Evolutionary conservation across 495 filamentous ascomycete species (phyloP), one percentile per base, ranked within the genome.

Genomic region (Penicillium salamii): DNA sequence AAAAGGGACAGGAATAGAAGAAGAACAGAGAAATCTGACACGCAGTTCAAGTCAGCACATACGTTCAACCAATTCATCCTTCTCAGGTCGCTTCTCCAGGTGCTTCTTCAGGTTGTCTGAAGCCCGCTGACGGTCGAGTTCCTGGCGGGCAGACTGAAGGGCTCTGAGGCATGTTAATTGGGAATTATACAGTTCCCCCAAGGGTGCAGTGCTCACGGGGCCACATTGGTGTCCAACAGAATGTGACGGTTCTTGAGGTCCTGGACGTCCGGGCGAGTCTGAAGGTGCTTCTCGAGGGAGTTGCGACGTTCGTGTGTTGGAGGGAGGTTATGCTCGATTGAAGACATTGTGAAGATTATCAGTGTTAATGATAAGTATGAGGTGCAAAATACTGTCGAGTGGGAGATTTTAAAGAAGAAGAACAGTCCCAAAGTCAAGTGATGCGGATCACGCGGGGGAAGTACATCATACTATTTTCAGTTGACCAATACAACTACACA

Each of bases 211-310:
- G 31, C 17, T 14, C 65, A 88, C 81, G 86, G 86, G 7, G 86
- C 86, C 46, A 84, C 79, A 55, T 75, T 84, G 13, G 81, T 88
- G 54, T 88, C 79, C n/a, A 86, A 72, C 35, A 90, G 66, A 54
- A 90, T 90, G 56, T 90, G 81, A 41, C 81, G 68, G 50, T 88
- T 78, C 68, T 87, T 89, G 42, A 96, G 82, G 50, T 96, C 90
- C 60, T 90, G 74, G 34, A 81, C 75, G 17, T 91, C 87, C 9
- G 90, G 90, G 31, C 90, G 86, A 47, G 80, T 81, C 61, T 85
- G 81, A 49, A 95, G 79, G 59, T 91, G 88, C 58, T 87, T 89
- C 70, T 93, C 89, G 24, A 96, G 82, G n/a, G 87, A 90, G 72
- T 95, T 85, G 68, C 88, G 88, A 57, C 91, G 85, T 55, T 84